These are phyloP conservation scores for Pseudogymnoascus sp. DNA, from an alignment of 2,329 filamentous ascomycete genomes.

Conservation along the genomic window DNA sequence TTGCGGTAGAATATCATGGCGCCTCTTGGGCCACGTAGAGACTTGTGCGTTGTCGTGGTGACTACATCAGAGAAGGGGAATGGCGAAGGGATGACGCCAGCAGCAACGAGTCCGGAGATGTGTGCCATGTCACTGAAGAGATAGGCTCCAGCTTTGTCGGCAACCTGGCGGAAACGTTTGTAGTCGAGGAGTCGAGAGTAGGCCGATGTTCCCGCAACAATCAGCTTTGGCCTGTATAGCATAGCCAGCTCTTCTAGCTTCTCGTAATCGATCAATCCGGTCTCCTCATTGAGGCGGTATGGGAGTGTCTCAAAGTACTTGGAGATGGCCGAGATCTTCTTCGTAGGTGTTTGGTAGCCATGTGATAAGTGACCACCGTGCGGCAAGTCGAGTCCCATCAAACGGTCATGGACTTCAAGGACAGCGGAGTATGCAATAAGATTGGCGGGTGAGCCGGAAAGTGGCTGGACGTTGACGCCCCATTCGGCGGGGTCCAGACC, in stretches of 20 bases:
- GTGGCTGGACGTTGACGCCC: conserved; percentile 86
- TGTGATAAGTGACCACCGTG: conserved; percentile 38
- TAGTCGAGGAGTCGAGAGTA: conserved; percentile 97
- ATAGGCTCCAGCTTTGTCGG: conserved; percentile 86
- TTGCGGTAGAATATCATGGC: conserved; percentile 98
- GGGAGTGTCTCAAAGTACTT: conserved; percentile 99
- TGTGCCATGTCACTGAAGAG: conserved; percentile 95
- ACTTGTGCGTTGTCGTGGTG: conserved; percentile 97
- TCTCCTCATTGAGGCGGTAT: conserved; percentile 82
- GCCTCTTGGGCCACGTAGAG: conserved; percentile 83
- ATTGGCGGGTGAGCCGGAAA: conserved; percentile 56
- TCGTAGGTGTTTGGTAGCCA: conserved; percentile 90
- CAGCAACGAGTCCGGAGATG: conserved; percentile 88
- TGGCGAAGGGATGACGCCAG: conserved; percentile 81
- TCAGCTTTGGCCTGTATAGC: conserved; percentile 89
- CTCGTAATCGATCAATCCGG: conserved; percentile 91
- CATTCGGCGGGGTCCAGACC: conserved; percentile 75
- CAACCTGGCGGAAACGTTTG: conserved; percentile 79
- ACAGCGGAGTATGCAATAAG: conserved; percentile 85
- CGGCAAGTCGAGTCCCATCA: conserved; percentile 58
- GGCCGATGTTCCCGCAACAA: conserved; percentile 88
- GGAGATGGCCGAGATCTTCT: conserved; percentile 95
- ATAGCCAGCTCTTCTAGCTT: conserved; percentile 78
- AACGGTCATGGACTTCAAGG: conserved; percentile 81
- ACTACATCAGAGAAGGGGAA: conserved; percentile 89